Conservation (phyloP, 495 filamentous ascomycete genomes). For the Thermochaetoides thermophila region DNA sequence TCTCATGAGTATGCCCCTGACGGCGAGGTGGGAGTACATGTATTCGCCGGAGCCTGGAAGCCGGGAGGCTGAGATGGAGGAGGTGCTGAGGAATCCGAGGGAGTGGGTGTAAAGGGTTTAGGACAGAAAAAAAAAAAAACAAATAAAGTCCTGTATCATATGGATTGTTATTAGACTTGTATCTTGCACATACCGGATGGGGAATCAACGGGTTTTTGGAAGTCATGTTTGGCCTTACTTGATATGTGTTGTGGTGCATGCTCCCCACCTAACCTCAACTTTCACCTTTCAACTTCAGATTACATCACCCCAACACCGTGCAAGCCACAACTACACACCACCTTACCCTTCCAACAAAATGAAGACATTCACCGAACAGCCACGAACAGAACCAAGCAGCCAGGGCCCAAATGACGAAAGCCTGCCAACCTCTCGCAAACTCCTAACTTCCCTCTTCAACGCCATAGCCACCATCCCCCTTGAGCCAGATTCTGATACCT, state of each 20-base stretch:
- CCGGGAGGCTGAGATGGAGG: constrained; percentile 58
- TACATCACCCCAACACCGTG: neutral
- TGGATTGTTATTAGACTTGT: neutral
- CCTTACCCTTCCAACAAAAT: neutral
- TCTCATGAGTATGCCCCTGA: constrained; percentile 88
- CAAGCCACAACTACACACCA: neutral
- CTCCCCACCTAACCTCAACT: neutral
- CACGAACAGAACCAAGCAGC: constrained; percentile 3
- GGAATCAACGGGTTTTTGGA: too few relatives aligned
- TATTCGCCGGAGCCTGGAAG: constrained; percentile 62
- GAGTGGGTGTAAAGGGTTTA: constrained; percentile 64
- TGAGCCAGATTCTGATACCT: constrained; percentile 1
- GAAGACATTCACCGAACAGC: neutral
- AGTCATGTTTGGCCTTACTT: too few relatives aligned
- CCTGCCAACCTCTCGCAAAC: constrained; percentile 24
- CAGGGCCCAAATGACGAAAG: neutral
- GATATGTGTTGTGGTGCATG: too few relatives aligned
- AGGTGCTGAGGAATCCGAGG: constrained; percentile 69
- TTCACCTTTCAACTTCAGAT: neutral
- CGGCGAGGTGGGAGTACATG: constrained; percentile 94
- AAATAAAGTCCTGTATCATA: constrained; percentile 7
- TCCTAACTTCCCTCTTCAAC: constrained; percentile 33
- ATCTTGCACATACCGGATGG: too few relatives aligned
- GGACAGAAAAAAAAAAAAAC: neutral
- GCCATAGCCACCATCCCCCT: constrained; percentile 26